These are phyloP conservation scores for Colletotrichum godetiae DNA, from an alignment of 2,329 filamentous ascomycete species.

Conservation along the genomic window DNA sequence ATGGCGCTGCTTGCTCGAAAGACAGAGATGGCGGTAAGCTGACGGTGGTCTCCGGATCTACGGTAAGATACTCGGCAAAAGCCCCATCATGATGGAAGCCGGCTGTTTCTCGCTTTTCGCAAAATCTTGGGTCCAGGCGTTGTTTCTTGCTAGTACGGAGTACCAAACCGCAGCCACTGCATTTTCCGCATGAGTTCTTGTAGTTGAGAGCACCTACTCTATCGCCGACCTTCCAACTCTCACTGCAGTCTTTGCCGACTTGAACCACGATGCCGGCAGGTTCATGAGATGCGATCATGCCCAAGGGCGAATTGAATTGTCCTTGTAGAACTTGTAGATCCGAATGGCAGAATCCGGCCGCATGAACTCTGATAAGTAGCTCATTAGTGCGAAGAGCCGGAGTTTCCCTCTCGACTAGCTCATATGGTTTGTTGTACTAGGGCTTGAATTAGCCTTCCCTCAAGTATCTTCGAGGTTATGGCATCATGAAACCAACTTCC, in stretches of 20 bases:
- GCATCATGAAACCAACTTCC: conserved; percentile 15
- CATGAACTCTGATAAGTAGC: conserved; percentile 46
- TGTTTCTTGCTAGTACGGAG: conserved; percentile 21
- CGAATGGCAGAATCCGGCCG: conserved; percentile 51
- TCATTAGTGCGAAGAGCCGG: conserved; percentile 42
- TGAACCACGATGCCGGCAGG: conserved; percentile 46
- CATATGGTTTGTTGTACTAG: conserved; percentile 45
- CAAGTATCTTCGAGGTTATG: too few species aligned
- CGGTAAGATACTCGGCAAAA: conserved; percentile 48
- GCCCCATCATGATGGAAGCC: conserved; percentile 49
- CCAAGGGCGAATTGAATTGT: conserved; percentile 43
- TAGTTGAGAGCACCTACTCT: conserved; percentile 50
- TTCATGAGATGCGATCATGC: conserved; percentile 49
- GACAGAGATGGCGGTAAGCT: conserved; percentile 41
- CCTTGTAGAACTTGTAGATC: conserved; percentile 49
- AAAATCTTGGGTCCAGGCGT: conserved; percentile 44
- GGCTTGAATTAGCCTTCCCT: not conserved
- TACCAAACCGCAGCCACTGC: conserved; percentile 42
- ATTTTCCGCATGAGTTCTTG: conserved; percentile 45
- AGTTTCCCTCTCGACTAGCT: conserved; percentile 35
- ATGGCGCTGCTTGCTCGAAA: conserved; percentile 48
- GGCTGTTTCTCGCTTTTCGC: conserved; percentile 45
- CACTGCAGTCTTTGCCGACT: conserved; percentile 40
- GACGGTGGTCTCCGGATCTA: conserved; percentile 45
- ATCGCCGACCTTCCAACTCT: conserved; percentile 45